Conservation (phyloP, 305 asterid species). For the Fraxinus velutina region DNA sequence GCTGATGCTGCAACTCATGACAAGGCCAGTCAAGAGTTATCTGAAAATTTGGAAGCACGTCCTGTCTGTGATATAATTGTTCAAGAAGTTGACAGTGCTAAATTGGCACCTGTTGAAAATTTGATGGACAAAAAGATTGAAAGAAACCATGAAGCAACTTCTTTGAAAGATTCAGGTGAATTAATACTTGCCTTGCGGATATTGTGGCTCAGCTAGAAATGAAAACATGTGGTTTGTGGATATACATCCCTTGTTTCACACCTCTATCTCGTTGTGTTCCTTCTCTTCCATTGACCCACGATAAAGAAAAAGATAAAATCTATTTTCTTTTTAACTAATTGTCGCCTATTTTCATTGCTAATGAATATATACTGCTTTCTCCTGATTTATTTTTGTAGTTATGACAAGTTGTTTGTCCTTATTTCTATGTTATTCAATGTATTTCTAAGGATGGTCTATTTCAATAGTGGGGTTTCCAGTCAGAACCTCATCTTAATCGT, state of each 20-base stretch:
- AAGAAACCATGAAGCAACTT: constrained; percentile 20
- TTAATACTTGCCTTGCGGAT: constrained; percentile 20
- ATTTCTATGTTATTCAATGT: background rate
- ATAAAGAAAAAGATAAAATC: background rate
- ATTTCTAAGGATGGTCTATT: background rate
- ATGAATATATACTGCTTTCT: background rate
- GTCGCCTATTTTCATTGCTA: background rate
- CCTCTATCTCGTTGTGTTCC: background rate
- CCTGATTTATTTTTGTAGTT: background rate
- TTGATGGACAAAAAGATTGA: constrained; percentile 34
- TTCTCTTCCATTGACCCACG: background rate
- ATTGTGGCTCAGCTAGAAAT: constrained; percentile 5
- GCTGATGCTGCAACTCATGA: constrained; percentile 32
- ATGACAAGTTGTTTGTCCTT: background rate
- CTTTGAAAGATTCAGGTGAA: constrained; percentile 48
- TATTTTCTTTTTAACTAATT: background rate
- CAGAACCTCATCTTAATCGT: background rate
- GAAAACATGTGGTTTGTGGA: background rate
- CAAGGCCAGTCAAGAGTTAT: constrained; percentile 32
- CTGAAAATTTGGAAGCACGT: constrained; percentile 26
- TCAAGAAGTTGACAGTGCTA: constrained; percentile 37
- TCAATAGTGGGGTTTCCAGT: background rate
- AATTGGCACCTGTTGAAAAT: constrained; percentile 33
- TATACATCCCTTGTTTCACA: constrained; percentile 6
- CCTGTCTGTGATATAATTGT: constrained; percentile 27